Evolutionary conservation across 345 rosid species (phyloP).

Genomic region (Bruguiera parviflora): DNA sequence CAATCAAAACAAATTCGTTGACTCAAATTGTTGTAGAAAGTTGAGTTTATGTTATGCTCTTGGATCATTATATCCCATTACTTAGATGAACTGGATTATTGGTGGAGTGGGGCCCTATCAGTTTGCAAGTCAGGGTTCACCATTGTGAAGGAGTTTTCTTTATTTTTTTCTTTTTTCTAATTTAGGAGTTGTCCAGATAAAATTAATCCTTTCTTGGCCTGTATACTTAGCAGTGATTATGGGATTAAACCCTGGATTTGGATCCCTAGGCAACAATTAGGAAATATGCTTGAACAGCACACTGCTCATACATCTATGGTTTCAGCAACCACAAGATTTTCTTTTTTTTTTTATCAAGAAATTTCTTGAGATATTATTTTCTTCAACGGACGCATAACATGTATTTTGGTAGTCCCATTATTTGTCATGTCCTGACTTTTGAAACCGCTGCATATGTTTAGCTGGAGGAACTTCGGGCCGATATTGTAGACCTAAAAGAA

Average conservation of each 20-base stretch:
- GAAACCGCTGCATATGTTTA: conserved; percentile 30
- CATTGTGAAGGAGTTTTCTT: not conserved
- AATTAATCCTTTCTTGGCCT: not conserved
- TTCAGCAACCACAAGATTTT: not conserved
- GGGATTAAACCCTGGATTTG: not conserved
- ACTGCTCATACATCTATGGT: not conserved
- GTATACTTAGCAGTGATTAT: not conserved
- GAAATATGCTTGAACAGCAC: not conserved
- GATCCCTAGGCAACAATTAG: not conserved
- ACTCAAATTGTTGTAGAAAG: conserved; percentile 1
- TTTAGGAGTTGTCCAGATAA: not conserved
- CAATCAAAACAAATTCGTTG: not conserved
- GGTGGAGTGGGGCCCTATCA: not conserved
- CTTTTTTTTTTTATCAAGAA: not conserved
- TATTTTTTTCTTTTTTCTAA: not conserved
- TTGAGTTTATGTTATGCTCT: not conserved
- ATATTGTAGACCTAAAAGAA: conserved; percentile 95
- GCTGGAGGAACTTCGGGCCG: conserved; percentile 99
- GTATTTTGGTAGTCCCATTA: not conserved
- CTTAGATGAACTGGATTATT: not conserved
- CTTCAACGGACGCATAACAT: not conserved
- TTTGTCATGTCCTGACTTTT: conserved; percentile 12
- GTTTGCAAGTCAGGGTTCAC: not conserved
- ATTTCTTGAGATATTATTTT: not conserved
- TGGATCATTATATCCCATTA: not conserved